These are phyloP conservation scores for Kazachstania sp. DNA, from an alignment of 1,139 yeast genomes.

Conservation along the genomic window DNA sequence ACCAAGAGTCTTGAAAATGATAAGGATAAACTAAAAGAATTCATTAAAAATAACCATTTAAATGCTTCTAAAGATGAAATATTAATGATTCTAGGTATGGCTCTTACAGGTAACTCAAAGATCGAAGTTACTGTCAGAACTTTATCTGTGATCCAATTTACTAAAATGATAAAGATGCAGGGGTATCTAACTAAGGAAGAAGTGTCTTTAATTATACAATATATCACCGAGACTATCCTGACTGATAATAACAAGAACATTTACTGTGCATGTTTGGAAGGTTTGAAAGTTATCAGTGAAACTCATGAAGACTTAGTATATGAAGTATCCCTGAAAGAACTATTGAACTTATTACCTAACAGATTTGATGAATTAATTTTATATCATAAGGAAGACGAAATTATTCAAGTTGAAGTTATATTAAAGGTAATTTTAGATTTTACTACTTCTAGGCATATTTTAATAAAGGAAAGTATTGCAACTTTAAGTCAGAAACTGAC, in stretches of 20 bases:
- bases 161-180: conserved; percentile 42
- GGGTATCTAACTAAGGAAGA: conserved; percentile 47
- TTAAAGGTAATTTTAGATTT: conserved; percentile 37
- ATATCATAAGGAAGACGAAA: conserved; percentile 21
- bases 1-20: conserved; percentile 23
- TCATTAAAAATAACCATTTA: conserved; percentile 31
- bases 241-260: conserved; percentile 36
- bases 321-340: conserved; percentile 51
- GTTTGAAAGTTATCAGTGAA: conserved; percentile 42
- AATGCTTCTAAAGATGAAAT: conserved; percentile 53
- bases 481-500: conserved; percentile 18
- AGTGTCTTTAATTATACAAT: conserved; percentile 52
- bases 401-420: conserved; percentile 32
- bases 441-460: conserved; percentile 28
- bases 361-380: conserved; percentile 23
- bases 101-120: conserved; percentile 57
- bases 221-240: conserved; percentile 57
- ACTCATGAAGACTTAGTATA: conserved; percentile 41
- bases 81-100: conserved; percentile 54
- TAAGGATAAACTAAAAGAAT: conserved; percentile 6
- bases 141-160: conserved; percentile 56
- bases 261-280: conserved; percentile 39
- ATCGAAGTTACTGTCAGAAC: conserved; percentile 62
- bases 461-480: conserved; percentile 26
- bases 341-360: conserved; percentile 47